Percentiles rank a stretch among this genome's conserved stretches.
Evolutionary conservation across 2,329 filamentous ascomycete species (phyloP).

Genomic region (Juglanconis sp.): DNA sequence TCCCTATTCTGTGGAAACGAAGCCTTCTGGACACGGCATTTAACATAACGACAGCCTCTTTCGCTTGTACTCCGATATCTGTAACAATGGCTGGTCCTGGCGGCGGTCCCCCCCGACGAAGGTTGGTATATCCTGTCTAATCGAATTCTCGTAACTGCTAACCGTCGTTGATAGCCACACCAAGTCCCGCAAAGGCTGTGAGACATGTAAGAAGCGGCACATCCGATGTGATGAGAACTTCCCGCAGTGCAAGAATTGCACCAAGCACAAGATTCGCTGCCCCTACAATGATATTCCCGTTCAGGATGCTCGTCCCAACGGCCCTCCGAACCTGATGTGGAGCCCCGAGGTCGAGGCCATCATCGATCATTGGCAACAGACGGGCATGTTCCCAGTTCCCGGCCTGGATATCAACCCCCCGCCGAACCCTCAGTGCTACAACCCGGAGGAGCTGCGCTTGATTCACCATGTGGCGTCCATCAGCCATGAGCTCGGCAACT

Average conservation of each 20-base stretch:
- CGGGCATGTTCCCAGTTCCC: slow-evolving; percentile 81
- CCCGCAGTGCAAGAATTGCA: slow-evolving; percentile 98
- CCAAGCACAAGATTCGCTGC: slow-evolving; percentile 97
- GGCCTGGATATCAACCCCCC: slow-evolving; percentile 74
- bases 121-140: slow-evolving; percentile 37
- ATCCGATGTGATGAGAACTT: slow-evolving; percentile 98
- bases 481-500: slow-evolving; percentile 74
- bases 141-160: slow-evolving; percentile 16
- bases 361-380: slow-evolving; percentile 79
- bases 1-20: no score
- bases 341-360: slow-evolving; percentile 79
- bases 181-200: slow-evolving; percentile 97
- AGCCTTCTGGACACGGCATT: no score
- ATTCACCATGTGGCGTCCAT: slow-evolving; percentile 88
- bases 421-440: slow-evolving; percentile 69
- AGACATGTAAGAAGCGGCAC: slow-evolving; percentile 95
- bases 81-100: slow-evolving; percentile 83
- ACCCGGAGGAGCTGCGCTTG: slow-evolving; percentile 76
- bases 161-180: slow-evolving; percentile 68
- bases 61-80: not conserved
- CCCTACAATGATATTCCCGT: slow-evolving; percentile 89
- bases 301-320: slow-evolving; percentile 59
- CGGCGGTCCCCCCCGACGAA: slow-evolving; percentile 81
- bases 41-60: slow-evolving; percentile 17
- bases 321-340: slow-evolving; percentile 73